Percentiles rank a stretch among this genome's conserved stretches.
These are phyloP conservation scores for Ormosia emarginata DNA, from an alignment of 306 rosid species.

Conservation along the genomic window DNA sequence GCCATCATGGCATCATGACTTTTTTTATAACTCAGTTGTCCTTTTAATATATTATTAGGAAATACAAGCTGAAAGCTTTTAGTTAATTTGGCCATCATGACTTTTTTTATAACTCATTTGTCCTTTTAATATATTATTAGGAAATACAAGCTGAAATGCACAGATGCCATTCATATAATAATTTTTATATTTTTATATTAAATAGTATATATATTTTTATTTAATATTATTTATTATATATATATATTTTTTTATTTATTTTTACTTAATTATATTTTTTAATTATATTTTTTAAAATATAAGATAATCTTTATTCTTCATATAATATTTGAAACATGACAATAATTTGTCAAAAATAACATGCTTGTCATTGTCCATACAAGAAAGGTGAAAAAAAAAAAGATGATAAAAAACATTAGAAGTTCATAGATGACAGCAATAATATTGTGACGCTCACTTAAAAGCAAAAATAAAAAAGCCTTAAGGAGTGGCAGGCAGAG, in stretches of 20 bases:
- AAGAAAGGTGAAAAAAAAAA: not conserved
- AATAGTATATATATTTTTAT: too few species aligned
- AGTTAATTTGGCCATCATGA: too few species aligned
- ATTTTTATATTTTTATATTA: too few species aligned
- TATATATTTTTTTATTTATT: too few species aligned
- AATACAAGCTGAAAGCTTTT: too few species aligned
- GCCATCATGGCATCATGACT: too few species aligned
- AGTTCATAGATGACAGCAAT: not conserved
- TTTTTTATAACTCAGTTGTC: not conserved
- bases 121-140: not conserved
- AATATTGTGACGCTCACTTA: conserved; percentile 19
- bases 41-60: not conserved
- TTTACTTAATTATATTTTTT: too few species aligned
- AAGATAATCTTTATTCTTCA: too few species aligned
- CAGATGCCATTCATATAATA: not conserved
- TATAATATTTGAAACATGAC: not conserved
- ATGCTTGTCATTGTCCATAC: not conserved
- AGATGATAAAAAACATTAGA: not conserved
- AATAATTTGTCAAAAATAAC: not conserved
- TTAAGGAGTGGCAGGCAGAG: conserved; percentile 15
- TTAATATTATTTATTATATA: too few species aligned
- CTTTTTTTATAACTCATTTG: not conserved
- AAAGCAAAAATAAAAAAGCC: not conserved
- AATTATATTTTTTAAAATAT: too few species aligned
- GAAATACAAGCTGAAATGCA: too few species aligned